A percentile compares a stretch with the other conserved stretches of the same genome.
Evolutionary conservation across 176 grass and related monocot species (phyloP).

Genomic region (Thalia dealbata): DNA sequence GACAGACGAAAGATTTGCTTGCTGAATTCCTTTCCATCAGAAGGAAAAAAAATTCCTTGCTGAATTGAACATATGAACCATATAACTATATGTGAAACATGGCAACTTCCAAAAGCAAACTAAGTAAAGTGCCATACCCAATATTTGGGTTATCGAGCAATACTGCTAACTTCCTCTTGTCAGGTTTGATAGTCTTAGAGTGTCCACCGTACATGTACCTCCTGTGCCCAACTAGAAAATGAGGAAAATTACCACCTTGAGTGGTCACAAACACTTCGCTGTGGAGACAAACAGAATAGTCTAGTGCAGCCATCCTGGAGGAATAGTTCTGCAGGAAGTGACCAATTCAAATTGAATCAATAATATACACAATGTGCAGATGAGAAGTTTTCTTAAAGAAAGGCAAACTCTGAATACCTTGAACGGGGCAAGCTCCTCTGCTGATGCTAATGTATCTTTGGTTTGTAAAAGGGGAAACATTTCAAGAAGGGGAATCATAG

Average conservation of each 20-base stretch:
- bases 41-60: too few relatives aligned
- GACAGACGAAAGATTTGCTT: too few relatives aligned
- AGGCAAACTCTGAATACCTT: slow-evolving; percentile 35
- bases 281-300: slow-evolving; percentile 85
- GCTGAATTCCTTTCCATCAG: too few relatives aligned
- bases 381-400: background rate
- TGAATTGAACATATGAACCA: background rate
- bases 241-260: slow-evolving; percentile 96
- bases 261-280: slow-evolving; percentile 94
- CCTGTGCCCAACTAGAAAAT: slow-evolving; percentile 88
- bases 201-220: slow-evolving; percentile 84
- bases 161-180: slow-evolving; percentile 90
- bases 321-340: slow-evolving; percentile 69
- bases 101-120: slow-evolving; percentile 7
- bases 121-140: slow-evolving; percentile 38
- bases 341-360: slow-evolving; percentile 8
- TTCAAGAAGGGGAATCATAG: slow-evolving; percentile 89
- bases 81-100: background rate
- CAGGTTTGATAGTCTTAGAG: slow-evolving; percentile 93
- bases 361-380: background rate
- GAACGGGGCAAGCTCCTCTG: slow-evolving; percentile 78
- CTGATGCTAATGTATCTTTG: slow-evolving; percentile 82
- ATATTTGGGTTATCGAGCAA: slow-evolving; percentile 78
- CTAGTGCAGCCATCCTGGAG: slow-evolving; percentile 95
- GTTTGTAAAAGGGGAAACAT: slow-evolving; percentile 97